Evolutionary conservation across 176 grass and related monocot species (phyloP), one percentile per base, ranked within the genome.

Genomic region (Carex littledalei): DNA sequence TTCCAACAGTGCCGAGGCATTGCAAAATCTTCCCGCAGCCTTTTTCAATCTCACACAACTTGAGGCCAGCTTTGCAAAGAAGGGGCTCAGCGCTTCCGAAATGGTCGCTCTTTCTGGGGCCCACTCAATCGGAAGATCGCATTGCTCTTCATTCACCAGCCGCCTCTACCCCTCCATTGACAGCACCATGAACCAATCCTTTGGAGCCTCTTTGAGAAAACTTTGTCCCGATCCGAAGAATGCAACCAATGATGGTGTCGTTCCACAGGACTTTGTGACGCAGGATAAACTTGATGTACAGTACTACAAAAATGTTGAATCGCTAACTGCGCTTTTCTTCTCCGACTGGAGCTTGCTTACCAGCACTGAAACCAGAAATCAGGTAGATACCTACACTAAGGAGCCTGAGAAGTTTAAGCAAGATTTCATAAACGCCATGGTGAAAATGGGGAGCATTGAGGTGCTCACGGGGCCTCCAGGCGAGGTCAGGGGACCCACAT

Each of bases 271-370:
- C 63, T 77, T 22, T 4, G 63, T 91, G 41, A 54, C 70, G 17
- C 87, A 84, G 0, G 6, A 75, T 17, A 57, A 1, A 1, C 21
- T 89, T 12, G 71, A 89, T 80, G 63, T 37, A 58, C 90, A 89
- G 65, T 91, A 91, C 87, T 91, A 92, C 87, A 84, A 69, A 34
- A 89, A 92, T 63, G 84, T 92, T 15, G 66, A 81, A 31, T 61
- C 72, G 0, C 81, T 67, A 13, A 61, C 7, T 12, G 90, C 78
- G 20, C 85, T 92, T 34, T 92, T 92, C 84, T 86, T 79, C 1
- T 87, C 90, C 2, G 87, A 92, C 37, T 82, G 81, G 55, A 56
- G 75, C 11, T 84, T 92, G 0, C 13, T 87, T 1, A 32, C 86
- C 6, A 76, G 87, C 39, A 2, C 32, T 4, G 81, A 5, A 17